phyloP scores from a whole-genome alignment of 106 monocot species.

The Dioscorea dumetorum region DNA sequence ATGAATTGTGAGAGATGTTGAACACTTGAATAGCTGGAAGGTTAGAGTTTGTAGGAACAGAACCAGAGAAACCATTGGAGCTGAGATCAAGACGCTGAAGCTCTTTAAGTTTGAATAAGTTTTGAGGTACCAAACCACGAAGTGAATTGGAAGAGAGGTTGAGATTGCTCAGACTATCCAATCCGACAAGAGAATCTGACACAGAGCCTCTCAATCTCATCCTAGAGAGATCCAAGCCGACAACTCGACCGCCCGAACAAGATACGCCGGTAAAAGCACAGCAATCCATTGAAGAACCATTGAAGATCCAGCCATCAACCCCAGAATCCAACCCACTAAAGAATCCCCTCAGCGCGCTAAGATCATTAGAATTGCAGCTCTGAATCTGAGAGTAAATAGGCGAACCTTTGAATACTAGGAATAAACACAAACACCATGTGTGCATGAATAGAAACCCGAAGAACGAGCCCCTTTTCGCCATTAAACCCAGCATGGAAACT shows the following conservation, averaged over 20 bases:
- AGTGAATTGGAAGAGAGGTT: slow-evolving; percentile 55
- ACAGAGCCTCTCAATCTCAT: slow-evolving; percentile 42
- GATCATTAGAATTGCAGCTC: slow-evolving; percentile 19
- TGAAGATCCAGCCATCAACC: slow-evolving; percentile 8
- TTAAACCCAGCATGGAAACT: neutral
- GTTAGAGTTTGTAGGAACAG: slow-evolving; percentile 15
- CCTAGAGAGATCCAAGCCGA: slow-evolving; percentile 46
- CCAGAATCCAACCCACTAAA: slow-evolving; percentile 7
- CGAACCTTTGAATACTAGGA: neutral
- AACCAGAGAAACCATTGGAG: slow-evolving; percentile 44
- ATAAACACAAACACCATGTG: slow-evolving; percentile 1
- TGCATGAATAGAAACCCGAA: neutral
- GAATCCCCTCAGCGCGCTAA: slow-evolving; percentile 20
- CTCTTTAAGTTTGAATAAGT: slow-evolving; percentile 30
- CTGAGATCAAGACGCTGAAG: slow-evolving; percentile 64
- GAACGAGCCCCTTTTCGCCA: neutral
- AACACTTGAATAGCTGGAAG: slow-evolving; percentile 48
- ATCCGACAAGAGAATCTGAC: slow-evolving; percentile 31
- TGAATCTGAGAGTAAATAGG: neutral
- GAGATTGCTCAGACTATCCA: slow-evolving; percentile 41
- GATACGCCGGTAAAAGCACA: slow-evolving; percentile 28
- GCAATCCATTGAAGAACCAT: slow-evolving; percentile 12
- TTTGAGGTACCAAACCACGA: slow-evolving; percentile 32
- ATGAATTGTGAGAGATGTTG: slow-evolving; percentile 60
- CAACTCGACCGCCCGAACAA: slow-evolving; percentile 23